Percentiles rank a stretch among this genome's conserved stretches.
phyloP scores from a whole-genome alignment of 805 yeast genomes.

The Wickerhamiella spandovensis region DNA sequence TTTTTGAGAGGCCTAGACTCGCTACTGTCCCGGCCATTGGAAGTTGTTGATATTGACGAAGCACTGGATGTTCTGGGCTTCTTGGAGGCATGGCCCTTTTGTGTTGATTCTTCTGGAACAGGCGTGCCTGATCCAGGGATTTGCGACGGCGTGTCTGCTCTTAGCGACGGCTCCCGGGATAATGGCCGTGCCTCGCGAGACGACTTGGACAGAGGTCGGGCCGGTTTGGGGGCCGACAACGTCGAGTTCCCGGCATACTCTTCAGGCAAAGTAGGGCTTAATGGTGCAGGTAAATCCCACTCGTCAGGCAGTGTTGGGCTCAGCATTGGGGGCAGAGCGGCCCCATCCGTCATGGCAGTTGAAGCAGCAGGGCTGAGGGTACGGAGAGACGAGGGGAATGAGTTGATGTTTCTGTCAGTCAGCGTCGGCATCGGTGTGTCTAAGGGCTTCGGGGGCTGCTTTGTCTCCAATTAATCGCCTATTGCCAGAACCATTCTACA shows the following conservation, averaged over 20 bases:
- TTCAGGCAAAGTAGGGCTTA: conserved; percentile 30
- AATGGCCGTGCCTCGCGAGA: not conserved
- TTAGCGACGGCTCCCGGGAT: not conserved
- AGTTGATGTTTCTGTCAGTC: not conserved
- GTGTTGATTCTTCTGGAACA: not conserved
- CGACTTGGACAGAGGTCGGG: not conserved
- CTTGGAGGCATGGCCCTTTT: not conserved
- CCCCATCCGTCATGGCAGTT: not conserved
- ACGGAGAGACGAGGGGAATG: not conserved
- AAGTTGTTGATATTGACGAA: not conserved
- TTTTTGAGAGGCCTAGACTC: not conserved
- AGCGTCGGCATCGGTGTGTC: too few relatives aligned
- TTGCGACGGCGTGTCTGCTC: not conserved
- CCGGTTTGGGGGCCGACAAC: not conserved
- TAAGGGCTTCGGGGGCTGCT: too few relatives aligned
- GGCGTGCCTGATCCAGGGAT: not conserved
- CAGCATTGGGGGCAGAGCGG: conserved; percentile 23
- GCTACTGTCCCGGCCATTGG: not conserved
- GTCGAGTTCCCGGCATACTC: conserved; percentile 10
- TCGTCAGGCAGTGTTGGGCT: conserved; percentile 28
- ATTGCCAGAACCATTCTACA: too few relatives aligned
- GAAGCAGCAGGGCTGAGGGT: not conserved
- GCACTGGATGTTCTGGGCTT: not conserved
- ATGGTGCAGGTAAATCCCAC: conserved; percentile 23
- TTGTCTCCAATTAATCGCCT: too few relatives aligned